Base-by-base conservation (phyloP, 495 filamentous ascomycete species). In the Tuber magnatum region DNA sequence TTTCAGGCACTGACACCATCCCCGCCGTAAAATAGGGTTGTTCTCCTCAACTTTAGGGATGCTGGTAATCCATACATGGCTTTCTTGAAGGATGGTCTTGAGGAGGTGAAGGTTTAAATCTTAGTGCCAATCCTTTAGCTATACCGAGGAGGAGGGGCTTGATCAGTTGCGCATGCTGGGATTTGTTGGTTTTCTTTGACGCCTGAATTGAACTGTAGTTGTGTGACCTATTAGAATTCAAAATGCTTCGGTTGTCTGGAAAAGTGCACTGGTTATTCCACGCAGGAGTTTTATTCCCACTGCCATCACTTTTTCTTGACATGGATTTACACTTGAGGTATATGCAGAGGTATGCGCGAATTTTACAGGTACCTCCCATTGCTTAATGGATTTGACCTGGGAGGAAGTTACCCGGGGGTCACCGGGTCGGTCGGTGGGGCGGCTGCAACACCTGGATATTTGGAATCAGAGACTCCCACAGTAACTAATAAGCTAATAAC, bases 1-100 rank as follows among this genome's bases (percentile, higher is more conserved):
- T 24, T 70, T 73, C 4, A 38, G 75, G 80, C 22, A 77, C 12
- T 51, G 32, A 56, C 35, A 18, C 28, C 41, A 77, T 48, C 51
- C 42, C 74, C 72, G 68, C 76, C 82, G 84, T 72, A 84, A 44
- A 41, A 39, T 77, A 97, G 93, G 93, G 88, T 97, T 82, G 87
- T 95, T 74, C 93, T 97, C 73, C 91, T 97, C 83, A 94, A 98
- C 87, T 99, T 97, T 88, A 93, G 94, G 82, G 94, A 96, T 83
- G 96, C 98, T 80, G 95, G 95, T 84, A 84, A 91, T 41, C 95
- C 95, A 48, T 99, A 87, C 81, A 87, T 97, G 73, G 90, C 88
- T 76, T 86, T 97, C 87, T 99, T 95, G 96, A 97, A 97, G 89
- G 91, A 97, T 85, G 96, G 95, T 80, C 86, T 99, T 80, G 87